A percentile compares a stretch with the other conserved stretches of the same genome.
phyloP scores from a whole-genome alignment of 1,284 basidiomycete species.

The Ustilago trichophora region DNA sequence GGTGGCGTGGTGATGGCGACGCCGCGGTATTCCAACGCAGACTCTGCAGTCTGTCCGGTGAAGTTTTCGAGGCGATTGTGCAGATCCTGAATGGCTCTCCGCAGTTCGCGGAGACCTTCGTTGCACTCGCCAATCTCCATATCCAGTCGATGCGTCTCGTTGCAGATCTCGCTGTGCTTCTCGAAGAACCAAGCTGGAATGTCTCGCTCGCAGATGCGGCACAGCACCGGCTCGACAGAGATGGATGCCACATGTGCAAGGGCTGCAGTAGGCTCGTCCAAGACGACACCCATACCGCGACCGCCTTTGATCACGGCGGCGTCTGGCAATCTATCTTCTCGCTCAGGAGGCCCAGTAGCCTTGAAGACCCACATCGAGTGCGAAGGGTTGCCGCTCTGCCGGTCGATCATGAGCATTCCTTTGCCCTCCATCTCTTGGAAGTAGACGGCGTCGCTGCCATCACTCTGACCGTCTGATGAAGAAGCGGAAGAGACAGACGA shows the following conservation, averaged over 20 bases:
- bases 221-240: constrained; percentile 81
- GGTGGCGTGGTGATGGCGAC: constrained; percentile 71
- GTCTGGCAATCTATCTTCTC: constrained; percentile 49
- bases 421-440: constrained; percentile 95
- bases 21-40: constrained; percentile 81
- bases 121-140: constrained; percentile 93
- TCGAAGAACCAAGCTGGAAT: constrained; percentile 99
- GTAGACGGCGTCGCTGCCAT: constrained; percentile 68
- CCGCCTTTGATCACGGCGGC: constrained; percentile 36
- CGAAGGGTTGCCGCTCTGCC: constrained; percentile 82
- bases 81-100: constrained; percentile 72
- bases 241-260: constrained; percentile 55
- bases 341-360: constrained; percentile 71
- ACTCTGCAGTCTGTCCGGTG: constrained; percentile 15
- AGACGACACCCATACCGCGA: constrained; percentile 15
- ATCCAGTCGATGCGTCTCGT: constrained; percentile 93
- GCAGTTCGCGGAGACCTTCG: constrained; percentile 86
- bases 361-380: constrained; percentile 99
- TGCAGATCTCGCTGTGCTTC: constrained; percentile 99
- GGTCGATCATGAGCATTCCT: constrained; percentile 97
- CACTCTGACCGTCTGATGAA: constrained; percentile 59
- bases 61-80: constrained; percentile 47
- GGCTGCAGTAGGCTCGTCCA: constrained; percentile 30
- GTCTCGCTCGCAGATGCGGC: constrained; percentile 96
- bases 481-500: constrained; percentile 70